Percentiles rank a stretch among this genome's conserved stretches.
These are phyloP conservation scores for Diaporthe velutina DNA, from an alignment of 2,329 filamentous ascomycete genomes.

Conservation along the genomic window DNA sequence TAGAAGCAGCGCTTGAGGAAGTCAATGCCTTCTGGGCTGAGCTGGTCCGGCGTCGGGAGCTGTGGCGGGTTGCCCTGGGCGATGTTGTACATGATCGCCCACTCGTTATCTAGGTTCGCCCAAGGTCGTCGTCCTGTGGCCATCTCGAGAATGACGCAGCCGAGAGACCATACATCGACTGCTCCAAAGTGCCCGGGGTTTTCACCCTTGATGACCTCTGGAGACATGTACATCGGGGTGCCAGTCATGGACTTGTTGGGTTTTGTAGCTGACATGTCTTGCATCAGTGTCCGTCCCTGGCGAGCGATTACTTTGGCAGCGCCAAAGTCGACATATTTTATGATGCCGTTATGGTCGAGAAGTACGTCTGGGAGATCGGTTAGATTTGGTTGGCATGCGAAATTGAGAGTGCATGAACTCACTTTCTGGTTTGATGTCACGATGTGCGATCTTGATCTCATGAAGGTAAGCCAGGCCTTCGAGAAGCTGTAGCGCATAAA, in stretches of 20 bases:
- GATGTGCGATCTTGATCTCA: constrained; percentile 90
- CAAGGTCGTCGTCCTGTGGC: constrained; percentile 93
- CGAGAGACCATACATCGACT: constrained; percentile 95
- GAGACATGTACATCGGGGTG: constrained; percentile 99
- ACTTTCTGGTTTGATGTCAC: constrained; percentile 98
- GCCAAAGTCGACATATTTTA: constrained; percentile 99
- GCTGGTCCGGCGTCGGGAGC: constrained; percentile 84
- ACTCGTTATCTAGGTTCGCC: constrained; percentile 97
- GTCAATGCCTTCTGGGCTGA: constrained; percentile 87
- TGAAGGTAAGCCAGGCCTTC: constrained; percentile 96
- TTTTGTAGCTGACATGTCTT: constrained; percentile 70
- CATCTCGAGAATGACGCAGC: constrained; percentile 98
- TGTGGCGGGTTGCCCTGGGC: constrained; percentile 95
- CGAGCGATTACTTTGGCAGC: constrained; percentile 97
- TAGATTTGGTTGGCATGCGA: constrained; percentile 6
- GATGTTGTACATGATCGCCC: constrained; percentile 99
- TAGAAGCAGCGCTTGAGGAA: constrained; percentile 91
- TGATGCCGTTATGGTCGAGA: constrained; percentile 96
- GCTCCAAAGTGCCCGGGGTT: constrained; percentile 84
- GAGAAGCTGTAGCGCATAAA: constrained; percentile 93
- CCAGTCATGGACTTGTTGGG: constrained; percentile 95
- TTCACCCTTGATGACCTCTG: constrained; percentile 95
- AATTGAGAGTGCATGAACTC: constrained; percentile 54
- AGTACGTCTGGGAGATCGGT: constrained; percentile 77
- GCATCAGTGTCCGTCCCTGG: constrained; percentile 87